phyloP scores from a whole-genome alignment of 164 flowering plant genomes.

The Hamamelis virginiana region DNA sequence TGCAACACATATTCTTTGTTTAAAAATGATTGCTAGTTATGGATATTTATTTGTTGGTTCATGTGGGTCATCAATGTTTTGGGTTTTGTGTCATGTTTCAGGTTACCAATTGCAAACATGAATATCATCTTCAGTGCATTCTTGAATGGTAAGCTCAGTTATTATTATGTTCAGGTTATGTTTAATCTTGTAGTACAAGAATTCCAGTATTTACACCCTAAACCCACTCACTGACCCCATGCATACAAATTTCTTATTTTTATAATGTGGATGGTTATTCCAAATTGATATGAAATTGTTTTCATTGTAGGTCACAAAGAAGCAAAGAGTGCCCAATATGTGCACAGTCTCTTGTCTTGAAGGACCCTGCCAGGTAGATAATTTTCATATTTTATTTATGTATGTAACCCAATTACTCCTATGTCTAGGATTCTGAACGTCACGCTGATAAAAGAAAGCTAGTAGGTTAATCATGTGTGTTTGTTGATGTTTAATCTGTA shows the following conservation, averaged over 20 bases:
- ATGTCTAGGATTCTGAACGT: background rate
- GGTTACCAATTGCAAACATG: slow-evolving; percentile 78
- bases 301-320: slow-evolving; percentile 63
- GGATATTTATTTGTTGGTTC: background rate
- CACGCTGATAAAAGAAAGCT: background rate
- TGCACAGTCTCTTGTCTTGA: slow-evolving; percentile 56
- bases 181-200: background rate
- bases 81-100: slow-evolving; percentile 28
- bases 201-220: no score
- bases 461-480: background rate
- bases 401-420: background rate
- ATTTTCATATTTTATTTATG: background rate
- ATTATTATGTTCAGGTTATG: background rate
- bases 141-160: slow-evolving; percentile 62
- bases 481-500: slow-evolving; percentile 17
- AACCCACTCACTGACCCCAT: background rate
- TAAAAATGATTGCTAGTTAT: background rate
- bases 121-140: slow-evolving; percentile 83
- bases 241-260: background rate
- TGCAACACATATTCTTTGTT: background rate
- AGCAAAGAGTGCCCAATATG: slow-evolving; percentile 88
- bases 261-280: background rate
- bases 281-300: background rate
- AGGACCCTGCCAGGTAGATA: slow-evolving; percentile 60
- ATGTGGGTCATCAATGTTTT: background rate